These are phyloP conservation scores for Gossypium longicalyx DNA, from an alignment of 345 rosid species.

Conservation along the genomic window DNA sequence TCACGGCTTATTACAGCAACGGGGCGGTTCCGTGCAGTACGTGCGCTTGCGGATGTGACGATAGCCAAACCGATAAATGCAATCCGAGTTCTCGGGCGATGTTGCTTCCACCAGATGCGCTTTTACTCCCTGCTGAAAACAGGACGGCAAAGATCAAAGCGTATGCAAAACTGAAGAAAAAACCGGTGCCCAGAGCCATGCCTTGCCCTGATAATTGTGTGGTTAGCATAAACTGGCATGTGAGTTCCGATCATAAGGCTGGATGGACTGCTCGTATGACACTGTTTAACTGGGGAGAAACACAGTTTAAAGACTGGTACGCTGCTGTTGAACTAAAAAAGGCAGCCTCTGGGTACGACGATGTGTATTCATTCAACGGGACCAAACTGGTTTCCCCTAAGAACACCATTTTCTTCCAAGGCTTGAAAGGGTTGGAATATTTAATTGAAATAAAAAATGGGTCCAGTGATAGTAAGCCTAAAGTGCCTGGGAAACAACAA, in stretches of 20 bases:
- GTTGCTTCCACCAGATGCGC: conserved; percentile 74
- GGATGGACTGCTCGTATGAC: conserved; percentile 89
- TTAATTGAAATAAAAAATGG: conserved; percentile 60
- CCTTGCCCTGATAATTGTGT: conserved; percentile 93
- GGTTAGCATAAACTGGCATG: conserved; percentile 87
- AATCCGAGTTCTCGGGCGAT: conserved; percentile 42
- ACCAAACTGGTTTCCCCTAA: conserved; percentile 41
- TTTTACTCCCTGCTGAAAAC: conserved; percentile 66
- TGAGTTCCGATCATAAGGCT: conserved; percentile 50
- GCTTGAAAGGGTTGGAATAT: conserved; percentile 57
- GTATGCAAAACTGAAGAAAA: conserved; percentile 58
- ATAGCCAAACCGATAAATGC: conserved; percentile 40
- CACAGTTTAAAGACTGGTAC: conserved; percentile 66
- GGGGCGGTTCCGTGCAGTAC: conserved; percentile 80
- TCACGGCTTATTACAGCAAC: conserved; percentile 77
- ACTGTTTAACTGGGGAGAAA: conserved; percentile 69
- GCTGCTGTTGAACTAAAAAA: conserved; percentile 58
- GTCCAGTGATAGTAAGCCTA: conserved; percentile 38
- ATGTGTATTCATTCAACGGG: conserved; percentile 76
- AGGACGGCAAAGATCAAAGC: conserved; percentile 64
- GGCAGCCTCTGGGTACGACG: conserved; percentile 53
- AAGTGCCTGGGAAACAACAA: conserved; percentile 87
- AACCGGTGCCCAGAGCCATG: conserved; percentile 39
- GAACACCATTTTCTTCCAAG: conserved; percentile 64
- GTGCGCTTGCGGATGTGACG: conserved; percentile 81